phyloP scores from a whole-genome alignment of 1,284 basidiomycete species.

The Moesziomyces antarcticus region DNA sequence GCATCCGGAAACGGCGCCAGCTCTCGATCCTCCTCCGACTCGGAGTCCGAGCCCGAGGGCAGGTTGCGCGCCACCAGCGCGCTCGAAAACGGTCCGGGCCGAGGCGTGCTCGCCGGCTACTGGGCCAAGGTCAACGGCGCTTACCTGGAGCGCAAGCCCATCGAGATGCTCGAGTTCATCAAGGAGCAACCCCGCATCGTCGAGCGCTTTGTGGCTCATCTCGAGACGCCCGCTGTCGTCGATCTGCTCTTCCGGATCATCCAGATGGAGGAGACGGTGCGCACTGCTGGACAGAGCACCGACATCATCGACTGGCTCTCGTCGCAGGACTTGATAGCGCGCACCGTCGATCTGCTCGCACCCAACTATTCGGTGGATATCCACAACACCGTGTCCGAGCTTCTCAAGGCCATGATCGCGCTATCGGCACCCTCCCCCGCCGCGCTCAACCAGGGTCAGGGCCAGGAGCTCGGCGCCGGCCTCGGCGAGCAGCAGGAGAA shows the following conservation, averaged over 20 bases:
- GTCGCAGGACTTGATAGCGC: constrained; percentile 82
- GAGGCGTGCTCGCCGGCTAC: constrained; percentile 71
- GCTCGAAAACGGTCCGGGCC: constrained; percentile 69
- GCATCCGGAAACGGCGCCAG: constrained; percentile 19
- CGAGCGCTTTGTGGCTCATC: constrained; percentile 83
- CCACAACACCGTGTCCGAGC: constrained; percentile 88
- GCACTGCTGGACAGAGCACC: constrained; percentile 70
- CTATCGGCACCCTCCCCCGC: constrained; percentile 90
- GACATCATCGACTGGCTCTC: constrained; percentile 92
- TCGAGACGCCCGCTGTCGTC: constrained; percentile 89
- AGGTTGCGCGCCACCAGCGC: constrained; percentile 42
- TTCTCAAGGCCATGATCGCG: constrained; percentile 93
- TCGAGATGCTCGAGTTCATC: constrained; percentile 94
- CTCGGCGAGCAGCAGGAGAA: constrained; percentile 46
- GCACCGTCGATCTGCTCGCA: constrained; percentile 84
- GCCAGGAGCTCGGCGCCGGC: constrained; percentile 49
- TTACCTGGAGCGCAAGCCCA: constrained; percentile 86
- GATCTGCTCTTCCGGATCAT: constrained; percentile 92
- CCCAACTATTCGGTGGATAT: constrained; percentile 81
- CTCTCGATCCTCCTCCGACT: constrained; percentile 32
- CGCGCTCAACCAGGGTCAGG: constrained; percentile 68
- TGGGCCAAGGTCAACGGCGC: constrained; percentile 86
- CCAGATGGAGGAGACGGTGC: constrained; percentile 88
- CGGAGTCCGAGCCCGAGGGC: constrained; percentile 25
- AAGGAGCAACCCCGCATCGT: constrained; percentile 84